Conservation (phyloP, 2,329 filamentous ascomycete species). For the Aspergillus versicolor region DNA sequence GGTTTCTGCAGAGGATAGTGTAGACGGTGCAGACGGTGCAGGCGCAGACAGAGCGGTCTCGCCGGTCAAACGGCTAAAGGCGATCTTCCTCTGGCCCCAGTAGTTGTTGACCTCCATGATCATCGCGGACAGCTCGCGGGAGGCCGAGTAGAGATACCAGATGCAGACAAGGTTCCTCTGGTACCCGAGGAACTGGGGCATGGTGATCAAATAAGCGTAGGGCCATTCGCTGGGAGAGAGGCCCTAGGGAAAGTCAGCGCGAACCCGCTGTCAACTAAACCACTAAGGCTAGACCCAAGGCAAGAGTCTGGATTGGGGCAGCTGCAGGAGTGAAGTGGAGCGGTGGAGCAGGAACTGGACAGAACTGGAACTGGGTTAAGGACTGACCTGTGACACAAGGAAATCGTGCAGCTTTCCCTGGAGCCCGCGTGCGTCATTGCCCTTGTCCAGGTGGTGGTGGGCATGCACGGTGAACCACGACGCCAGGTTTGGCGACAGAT, state of each 20-base stretch:
- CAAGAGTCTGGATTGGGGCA: not conserved
- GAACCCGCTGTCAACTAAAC: not conserved
- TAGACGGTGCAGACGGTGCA: not conserved
- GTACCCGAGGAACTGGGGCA: constrained; percentile 13
- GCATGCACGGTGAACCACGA: constrained; percentile 7
- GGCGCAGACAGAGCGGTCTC: not conserved
- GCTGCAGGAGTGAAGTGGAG: not conserved
- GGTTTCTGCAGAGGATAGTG: not conserved
- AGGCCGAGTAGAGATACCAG: constrained; percentile 13
- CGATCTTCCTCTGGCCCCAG: constrained; percentile 11
- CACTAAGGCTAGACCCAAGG: not conserved
- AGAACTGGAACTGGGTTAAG: not conserved
- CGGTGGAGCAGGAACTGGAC: not conserved
- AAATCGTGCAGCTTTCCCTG: constrained; percentile 11
- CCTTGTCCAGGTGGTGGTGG: constrained; percentile 5
- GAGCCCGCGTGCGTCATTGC: constrained; percentile 4
- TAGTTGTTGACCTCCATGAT: constrained; percentile 18
- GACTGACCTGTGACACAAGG: constrained; percentile 7
- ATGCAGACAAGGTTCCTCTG: constrained; percentile 5
- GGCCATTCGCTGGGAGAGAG: constrained; percentile 9
- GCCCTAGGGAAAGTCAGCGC: constrained; percentile 6
- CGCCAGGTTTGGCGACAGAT: not conserved
- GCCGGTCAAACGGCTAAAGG: constrained; percentile 7
- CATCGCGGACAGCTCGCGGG: constrained; percentile 3
- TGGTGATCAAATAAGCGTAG: constrained; percentile 10